Evolutionary conservation across 345 rosid species (phyloP), one percentile per base, ranked within the genome.

Genomic region (Salix suchowensis): DNA sequence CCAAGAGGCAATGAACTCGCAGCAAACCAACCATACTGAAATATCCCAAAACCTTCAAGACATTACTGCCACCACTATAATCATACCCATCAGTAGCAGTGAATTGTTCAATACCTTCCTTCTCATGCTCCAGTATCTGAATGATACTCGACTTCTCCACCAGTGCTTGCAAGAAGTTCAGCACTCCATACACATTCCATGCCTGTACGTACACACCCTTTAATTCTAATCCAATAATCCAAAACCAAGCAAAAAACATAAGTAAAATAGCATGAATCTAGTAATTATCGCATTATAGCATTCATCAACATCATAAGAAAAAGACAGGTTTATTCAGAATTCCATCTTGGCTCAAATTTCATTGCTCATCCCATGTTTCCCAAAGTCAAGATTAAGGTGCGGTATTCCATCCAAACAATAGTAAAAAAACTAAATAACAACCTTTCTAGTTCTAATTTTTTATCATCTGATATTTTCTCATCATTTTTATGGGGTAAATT

Each of bases 11-110:
- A 77, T 96, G 98, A 78, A 96, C 99, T 46, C 97, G 91, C 76
- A 96, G 82, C 82, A 96, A 85, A 76, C 97, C 99, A 50, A 96
- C 96, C 97, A 91, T 91, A 84, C 99, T 96, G 85, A 96, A 96
- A 82, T 94, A 96, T 44, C 99, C 99, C 60, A 96, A 82, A 76
- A 96, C 98, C 87, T 96, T 96, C 91, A 94, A 81, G 68, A 94
- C 98, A 65, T 96, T 96, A 77, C 99, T 96, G 19, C 99, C 99
- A 67, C 99, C 99, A 82, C 65, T 87, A 76, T 92, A 96, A 79
- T 94, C 98, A 78, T 96, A 96, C 44, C 99, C 99, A 86, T 96
- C 98, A 68, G 93, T 94, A 48, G 94, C 93, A 65, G 98, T 96
- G 84, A 96, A 96, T 16, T 96, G 98, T 73, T 92, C 99, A 76